phyloP scores from a whole-genome alignment of 1,139 yeast genomes.

The Diutina neorugosa region DNA sequence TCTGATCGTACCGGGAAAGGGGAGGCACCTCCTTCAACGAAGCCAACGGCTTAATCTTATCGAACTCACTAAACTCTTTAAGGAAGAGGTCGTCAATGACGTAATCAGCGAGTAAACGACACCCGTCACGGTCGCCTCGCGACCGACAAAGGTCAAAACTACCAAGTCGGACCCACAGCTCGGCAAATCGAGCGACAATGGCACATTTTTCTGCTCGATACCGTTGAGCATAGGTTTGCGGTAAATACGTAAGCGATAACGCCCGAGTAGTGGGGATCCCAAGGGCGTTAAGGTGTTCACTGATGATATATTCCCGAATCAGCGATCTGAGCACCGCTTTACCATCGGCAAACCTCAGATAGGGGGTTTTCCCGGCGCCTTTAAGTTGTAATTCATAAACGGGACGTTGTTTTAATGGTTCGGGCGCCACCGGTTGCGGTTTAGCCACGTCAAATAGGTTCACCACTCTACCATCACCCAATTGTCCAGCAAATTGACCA shows the following conservation, averaged over 20 bases:
- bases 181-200: constrained; percentile 72
- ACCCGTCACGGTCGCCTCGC: constrained; percentile 57
- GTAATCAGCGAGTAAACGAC: constrained; percentile 56
- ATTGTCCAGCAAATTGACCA: constrained; percentile 92
- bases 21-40: constrained; percentile 10
- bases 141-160: constrained; percentile 77
- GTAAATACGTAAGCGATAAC: constrained; percentile 56
- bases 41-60: constrained; percentile 7
- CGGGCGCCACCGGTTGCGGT: constrained; percentile 12
- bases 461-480: constrained; percentile 90
- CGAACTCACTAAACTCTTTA: constrained; percentile 23
- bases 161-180: constrained; percentile 80
- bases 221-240: constrained; percentile 67
- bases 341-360: constrained; percentile 91
- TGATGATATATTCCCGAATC: constrained; percentile 74
- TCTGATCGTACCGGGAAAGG: constrained; percentile 51
- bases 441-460: constrained; percentile 61
- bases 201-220: constrained; percentile 73
- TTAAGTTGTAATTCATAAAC: constrained; percentile 68
- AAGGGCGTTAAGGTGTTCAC: constrained; percentile 70
- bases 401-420: constrained; percentile 16
- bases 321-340: constrained; percentile 85
- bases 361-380: constrained; percentile 90
- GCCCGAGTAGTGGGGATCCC: constrained; percentile 88
- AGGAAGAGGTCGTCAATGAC: constrained; percentile 56